These are phyloP conservation scores for Candida vartiovaarae DNA, from an alignment of 805 yeast genomes.

Conservation along the genomic window DNA sequence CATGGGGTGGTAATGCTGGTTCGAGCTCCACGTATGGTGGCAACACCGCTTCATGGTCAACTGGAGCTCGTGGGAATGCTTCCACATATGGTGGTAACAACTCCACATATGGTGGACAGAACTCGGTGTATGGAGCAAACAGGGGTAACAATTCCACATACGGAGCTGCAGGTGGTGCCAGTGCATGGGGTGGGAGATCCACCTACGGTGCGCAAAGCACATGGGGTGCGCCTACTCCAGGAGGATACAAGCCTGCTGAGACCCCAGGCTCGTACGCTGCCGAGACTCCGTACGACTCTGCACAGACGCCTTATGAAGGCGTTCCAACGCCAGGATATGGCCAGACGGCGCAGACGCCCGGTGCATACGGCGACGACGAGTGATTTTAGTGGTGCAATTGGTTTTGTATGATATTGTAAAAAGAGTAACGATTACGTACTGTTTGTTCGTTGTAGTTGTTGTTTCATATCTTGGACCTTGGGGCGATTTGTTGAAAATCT, in stretches of 20 bases:
- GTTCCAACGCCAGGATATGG: constrained; percentile 10
- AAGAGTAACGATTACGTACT: background rate
- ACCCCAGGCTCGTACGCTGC: constrained; percentile 31
- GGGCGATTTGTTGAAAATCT: too few species aligned
- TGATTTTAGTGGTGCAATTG: background rate
- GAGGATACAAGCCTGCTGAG: constrained; percentile 24
- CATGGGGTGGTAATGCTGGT: constrained; percentile 27
- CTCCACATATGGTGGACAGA: constrained; percentile 1
- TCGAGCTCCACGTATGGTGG: constrained; percentile 39
- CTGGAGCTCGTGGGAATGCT: background rate
- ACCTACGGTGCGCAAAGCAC: constrained; percentile 16
- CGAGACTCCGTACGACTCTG: constrained; percentile 10
- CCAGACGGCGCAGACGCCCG: constrained; percentile 14
- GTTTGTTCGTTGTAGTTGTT: background rate
- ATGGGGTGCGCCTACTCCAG: constrained; percentile 25
- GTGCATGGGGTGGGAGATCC: constrained; percentile 26
- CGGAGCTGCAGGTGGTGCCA: constrained; percentile 2
- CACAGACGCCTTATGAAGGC: constrained; percentile 2
- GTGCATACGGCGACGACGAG: constrained; percentile 10
- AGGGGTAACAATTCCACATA: constrained; percentile 1
- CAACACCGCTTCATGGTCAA: constrained; percentile 1
- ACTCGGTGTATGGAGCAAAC: background rate
- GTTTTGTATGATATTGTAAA: background rate
- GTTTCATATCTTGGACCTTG: too few species aligned
- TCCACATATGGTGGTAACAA: constrained; percentile 1